Conservation (phyloP, 1,284 basidiomycete genomes). For the Ceratobasidium sp. region DNA sequence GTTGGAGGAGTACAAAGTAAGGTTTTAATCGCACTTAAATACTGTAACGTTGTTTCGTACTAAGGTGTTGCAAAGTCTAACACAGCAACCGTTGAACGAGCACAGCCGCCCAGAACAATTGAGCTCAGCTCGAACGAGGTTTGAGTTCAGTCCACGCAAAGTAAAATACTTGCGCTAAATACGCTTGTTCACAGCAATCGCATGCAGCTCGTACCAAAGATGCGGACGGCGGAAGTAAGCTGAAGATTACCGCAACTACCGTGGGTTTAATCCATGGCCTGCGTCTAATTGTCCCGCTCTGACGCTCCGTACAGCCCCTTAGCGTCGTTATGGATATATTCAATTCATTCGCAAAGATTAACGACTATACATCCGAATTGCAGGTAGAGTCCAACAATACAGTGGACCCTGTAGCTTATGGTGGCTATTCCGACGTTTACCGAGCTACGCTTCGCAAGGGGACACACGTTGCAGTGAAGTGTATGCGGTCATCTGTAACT, state of each 20-base stretch:
- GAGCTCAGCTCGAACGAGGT: too few species aligned
- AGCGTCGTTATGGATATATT: neutral
- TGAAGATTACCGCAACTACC: neutral
- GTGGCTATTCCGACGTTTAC: neutral
- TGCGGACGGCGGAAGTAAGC: neutral
- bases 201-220: neutral
- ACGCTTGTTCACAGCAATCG: neutral
- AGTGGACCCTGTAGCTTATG: neutral
- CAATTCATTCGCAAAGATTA: neutral
- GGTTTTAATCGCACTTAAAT: neutral
- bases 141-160: too few species aligned
- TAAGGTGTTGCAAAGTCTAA: too few species aligned
- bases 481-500: neutral
- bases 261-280: neutral
- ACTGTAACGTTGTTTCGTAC: too few species aligned
- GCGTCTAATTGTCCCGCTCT: neutral
- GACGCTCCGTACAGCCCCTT: neutral
- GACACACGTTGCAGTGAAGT: neutral
- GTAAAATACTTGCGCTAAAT: neutral
- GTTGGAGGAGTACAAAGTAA: neutral
- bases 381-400: neutral
- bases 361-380: conserved; percentile 4
- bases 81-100: too few species aligned
- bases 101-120: too few species aligned
- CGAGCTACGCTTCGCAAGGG: neutral